Evolutionary conservation across 768 basidiomycete genomes (phyloP), one percentile per base, ranked within the genome.

Genomic region (Hygrophorus pudorinus): DNA sequence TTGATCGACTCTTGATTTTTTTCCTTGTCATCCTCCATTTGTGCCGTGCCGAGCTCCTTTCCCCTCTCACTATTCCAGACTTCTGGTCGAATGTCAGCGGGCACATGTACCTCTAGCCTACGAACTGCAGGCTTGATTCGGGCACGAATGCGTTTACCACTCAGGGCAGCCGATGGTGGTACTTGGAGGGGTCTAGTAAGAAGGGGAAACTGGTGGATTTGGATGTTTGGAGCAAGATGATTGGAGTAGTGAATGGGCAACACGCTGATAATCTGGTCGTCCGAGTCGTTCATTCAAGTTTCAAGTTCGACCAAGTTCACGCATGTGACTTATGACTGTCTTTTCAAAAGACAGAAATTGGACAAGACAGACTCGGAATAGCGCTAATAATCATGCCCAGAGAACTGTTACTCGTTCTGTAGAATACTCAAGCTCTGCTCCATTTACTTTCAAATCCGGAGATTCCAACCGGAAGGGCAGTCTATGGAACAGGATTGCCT

Each of bases 161-260:
- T 81, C 28, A 71, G 56, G 31, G 64, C 58, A 5, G 88, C 84
- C 2, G 85, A 82, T 24, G 88, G 86, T 4, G 88, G 87, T 3
- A 71, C 72, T 61, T 83, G 82, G 2, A 91, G 67, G 8, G 85
- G 79, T 20, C 85, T 73, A 7, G 71, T 78, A 2, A 87, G 66
- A 6, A 91, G 71, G 4, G 89, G 88, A 53, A 79, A 90, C 51
- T 91, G 88, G 53, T 89, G 85, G 3, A 90, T 60, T 30, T 89
- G 85, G 31, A 91, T 58, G 55, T 79, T 72, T 2, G 81, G 74
- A 28, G 65, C 58, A 16, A 83, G 72, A 12, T 63, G 60, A 56
- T 81, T 75, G 32, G 84, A 81, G 51, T 73, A 78, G 52, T 80
- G 81, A 42, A 91, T 73, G 30, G 88, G 88, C 41, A 91, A 67